A percentile compares a stretch with the other conserved stretches of the same genome.
Conservation (phyloP, 495 filamentous ascomycete species). For the Bathelium albidoporum region DNA sequence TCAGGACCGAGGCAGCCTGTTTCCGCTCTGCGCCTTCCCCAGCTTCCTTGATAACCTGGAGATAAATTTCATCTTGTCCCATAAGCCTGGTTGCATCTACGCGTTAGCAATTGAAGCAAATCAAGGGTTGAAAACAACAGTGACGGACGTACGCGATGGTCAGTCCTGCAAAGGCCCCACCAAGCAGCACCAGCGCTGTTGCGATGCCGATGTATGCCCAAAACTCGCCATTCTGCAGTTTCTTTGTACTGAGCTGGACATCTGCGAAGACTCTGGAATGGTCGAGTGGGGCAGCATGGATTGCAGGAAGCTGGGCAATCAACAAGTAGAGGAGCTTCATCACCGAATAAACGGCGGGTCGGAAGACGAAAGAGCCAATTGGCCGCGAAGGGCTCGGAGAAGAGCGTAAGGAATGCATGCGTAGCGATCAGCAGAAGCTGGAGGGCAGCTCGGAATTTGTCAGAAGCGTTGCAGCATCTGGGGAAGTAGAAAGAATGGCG, state of each 20-base stretch:
- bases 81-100: conserved; percentile 41
- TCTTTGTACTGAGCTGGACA: not conserved
- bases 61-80: conserved; percentile 90
- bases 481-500: not conserved
- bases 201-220: conserved; percentile 65
- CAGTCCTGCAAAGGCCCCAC: conserved; percentile 91
- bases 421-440: not conserved
- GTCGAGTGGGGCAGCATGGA: not conserved
- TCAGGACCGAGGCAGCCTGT: conserved; percentile 71
- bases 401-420: not conserved
- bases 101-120: conserved; percentile 1
- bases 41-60: conserved; percentile 85
- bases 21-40: conserved; percentile 70
- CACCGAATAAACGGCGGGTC: not conserved
- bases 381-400: not conserved
- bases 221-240: conserved; percentile 43
- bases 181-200: conserved; percentile 65
- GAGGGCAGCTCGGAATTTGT: not conserved
- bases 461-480: not conserved
- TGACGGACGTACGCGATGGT: conserved; percentile 67
- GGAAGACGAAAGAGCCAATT: not conserved
- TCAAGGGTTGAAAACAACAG: not conserved
- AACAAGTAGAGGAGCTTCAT: not conserved
- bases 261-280: not conserved
- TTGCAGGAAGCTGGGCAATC: not conserved